Evolutionary conservation across 257 asterid species (phyloP), one percentile per base, ranked within the genome.

Genomic region (Primulina huaijiensis): DNA sequence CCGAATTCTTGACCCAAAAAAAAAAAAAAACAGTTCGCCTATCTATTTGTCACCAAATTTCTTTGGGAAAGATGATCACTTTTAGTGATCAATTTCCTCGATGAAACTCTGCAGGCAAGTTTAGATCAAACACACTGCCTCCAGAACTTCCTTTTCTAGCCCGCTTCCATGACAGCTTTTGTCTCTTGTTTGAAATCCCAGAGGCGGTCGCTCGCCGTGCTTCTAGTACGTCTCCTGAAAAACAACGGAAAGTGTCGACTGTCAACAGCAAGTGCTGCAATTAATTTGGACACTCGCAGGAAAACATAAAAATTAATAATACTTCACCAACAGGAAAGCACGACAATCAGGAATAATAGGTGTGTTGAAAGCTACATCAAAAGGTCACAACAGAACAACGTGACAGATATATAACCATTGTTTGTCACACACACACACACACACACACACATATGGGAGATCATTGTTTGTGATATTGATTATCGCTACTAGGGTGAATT

Each of bases 171-270:
- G 84, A 72, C 56, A 81, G 43, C 68, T 72, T 33, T 67, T 58
- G 78, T 64, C 71, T 71, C 65, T 79, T 84, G 55, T 70, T 79
- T 30, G 82, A 83, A 65, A 77, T 81, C 62, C 85, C 86, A 8
- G 50, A 76, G 23, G 75, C 75, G 21, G 85, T 74, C 60, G 82
- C 75, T 65, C 70, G 80, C 67, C 71, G 86, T 60, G 70, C 65
- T 73, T 74, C 83, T 62, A 64, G 57, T 21, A 10, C 23, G 31
- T 66, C 73, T 61, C 78, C 86, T 77, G 73, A 71, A 72, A 69
- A 68, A 73, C 43, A 37, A 37, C 16, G 16, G 38, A 34, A 34
- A 34, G 9, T 6, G 38, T 7, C 8, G 9, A 34, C 38, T 6
- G 9, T 34, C 9, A 34, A 7, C 38, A 34, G 8, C 8, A 34